Percentiles rank a stretch among this genome's conserved stretches.
phyloP scores from a whole-genome alignment of 139 green algal genomes.

The Nannochloris sp. region DNA sequence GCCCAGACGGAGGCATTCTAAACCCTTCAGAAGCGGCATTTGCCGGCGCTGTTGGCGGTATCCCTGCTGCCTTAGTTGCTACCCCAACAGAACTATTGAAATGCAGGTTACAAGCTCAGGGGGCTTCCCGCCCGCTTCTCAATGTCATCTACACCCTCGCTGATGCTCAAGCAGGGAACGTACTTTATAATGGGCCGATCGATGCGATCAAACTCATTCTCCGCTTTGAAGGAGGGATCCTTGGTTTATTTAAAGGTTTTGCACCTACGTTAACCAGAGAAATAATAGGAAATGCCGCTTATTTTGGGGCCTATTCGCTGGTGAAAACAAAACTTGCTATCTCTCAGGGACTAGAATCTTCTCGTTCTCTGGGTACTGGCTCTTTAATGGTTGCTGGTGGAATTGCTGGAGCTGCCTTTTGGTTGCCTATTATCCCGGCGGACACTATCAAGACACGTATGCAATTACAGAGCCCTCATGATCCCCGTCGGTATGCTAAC shows the following conservation, averaged over 20 bases:
- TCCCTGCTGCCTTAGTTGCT: slow-evolving; percentile 61
- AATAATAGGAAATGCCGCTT: slow-evolving; percentile 56
- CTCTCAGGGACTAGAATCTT: slow-evolving; percentile 13
- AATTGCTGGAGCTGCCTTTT: slow-evolving; percentile 60
- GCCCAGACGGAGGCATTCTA: slow-evolving; percentile 36
- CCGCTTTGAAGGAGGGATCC: not conserved
- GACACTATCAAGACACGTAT: slow-evolving; percentile 65
- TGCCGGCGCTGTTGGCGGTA: slow-evolving; percentile 43
- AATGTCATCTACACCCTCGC: not conserved
- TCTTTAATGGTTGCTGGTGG: slow-evolving; percentile 58
- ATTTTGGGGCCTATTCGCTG: slow-evolving; percentile 71
- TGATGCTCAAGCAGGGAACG: not conserved
- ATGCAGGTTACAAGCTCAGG: slow-evolving; percentile 68
- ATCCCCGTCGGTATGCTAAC: no score
- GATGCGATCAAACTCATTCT: not conserved
- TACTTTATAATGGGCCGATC: not conserved
- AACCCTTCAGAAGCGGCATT: slow-evolving; percentile 44
- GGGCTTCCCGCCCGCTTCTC: not conserved
- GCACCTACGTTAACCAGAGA: not conserved
- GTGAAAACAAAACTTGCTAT: slow-evolving; percentile 38
- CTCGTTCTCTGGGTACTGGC: slow-evolving; percentile 30
- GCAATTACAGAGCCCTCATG: no score
- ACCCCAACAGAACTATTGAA: slow-evolving; percentile 80
- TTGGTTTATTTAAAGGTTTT: not conserved
- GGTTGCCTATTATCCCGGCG: slow-evolving; percentile 55